Evolutionary conservation across 768 basidiomycete species (phyloP).

Genomic region (Gautieria morchelliformis): DNA sequence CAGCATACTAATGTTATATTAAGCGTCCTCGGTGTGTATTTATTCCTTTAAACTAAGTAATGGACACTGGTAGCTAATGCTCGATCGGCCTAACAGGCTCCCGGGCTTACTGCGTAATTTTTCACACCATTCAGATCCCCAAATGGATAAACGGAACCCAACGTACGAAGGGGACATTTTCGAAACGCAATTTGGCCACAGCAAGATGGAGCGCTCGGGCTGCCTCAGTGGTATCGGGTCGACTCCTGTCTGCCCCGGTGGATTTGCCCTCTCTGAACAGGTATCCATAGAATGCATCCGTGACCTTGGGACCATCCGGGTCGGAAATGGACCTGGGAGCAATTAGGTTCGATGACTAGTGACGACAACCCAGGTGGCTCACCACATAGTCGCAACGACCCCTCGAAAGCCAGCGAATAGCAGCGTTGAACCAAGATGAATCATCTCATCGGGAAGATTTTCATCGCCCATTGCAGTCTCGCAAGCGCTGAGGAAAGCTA

Average conservation of each 20-base stretch:
- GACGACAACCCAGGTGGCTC: neutral
- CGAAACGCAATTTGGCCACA: neutral
- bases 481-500: conserved; percentile 25
- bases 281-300: conserved; percentile 8
- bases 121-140: neutral
- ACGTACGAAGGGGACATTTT: neutral
- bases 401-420: conserved; percentile 23
- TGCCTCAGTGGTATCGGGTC: neutral
- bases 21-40: too few relatives aligned
- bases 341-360: neutral
- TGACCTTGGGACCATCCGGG: conserved; percentile 13
- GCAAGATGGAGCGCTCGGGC: neutral
- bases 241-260: neutral
- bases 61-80: too few relatives aligned
- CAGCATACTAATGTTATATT: too few relatives aligned
- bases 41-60: too few relatives aligned
- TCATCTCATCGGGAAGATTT: conserved; percentile 18
- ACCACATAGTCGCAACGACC: conserved; percentile 27
- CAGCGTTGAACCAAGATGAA: conserved; percentile 23
- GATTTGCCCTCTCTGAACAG: neutral
- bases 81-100: too few relatives aligned
- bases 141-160: conserved; percentile 5
- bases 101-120: too few relatives aligned
- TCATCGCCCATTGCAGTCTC: conserved; percentile 19
- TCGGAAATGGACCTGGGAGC: conserved; percentile 16